Evolutionary conservation across 352 stramenopile genomes (phyloP), one percentile per base, ranked within the genome.

Genomic region (Phytophthora syringae): DNA sequence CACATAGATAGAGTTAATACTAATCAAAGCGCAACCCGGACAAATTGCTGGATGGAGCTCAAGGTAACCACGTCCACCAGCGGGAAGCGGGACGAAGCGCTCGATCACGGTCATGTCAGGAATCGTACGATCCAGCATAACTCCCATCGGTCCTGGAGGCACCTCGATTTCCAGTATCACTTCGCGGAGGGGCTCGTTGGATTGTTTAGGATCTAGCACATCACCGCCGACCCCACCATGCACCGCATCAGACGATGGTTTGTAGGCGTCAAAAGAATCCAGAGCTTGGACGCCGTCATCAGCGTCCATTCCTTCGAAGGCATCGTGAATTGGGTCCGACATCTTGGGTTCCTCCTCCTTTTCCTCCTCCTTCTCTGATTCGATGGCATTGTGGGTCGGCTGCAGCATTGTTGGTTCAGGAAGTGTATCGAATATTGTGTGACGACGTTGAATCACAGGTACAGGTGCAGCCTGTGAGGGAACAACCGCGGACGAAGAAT

Each of bases 91-190:
- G 13, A 92, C 68, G 43, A 93, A 95, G 9, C 83, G 71, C 50
- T 92, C 86, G 30, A 95, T 85, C 24, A 95, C 73, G 7, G 82
- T 89, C 86, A 93, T 93, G 45, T 93, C 68, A 0, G 71, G 51
- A 53, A 94, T 92, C 4, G 84, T 91, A 16, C 83, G 82, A 54
- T 95, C 88, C 16, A 95, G 70, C 68, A 94, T 80, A 37, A 95
- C 70, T 21, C 88, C 88, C 84, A 95, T 94, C 0, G 88, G 86
- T 54, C 88, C 88, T 21, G 86, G 72, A 7, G 86, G 86, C 0
- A 95, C 67, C 11, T 95, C 88, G 10, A 93, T 84, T 64, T 95
- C 88, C 12, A 95, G 48, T 52, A 94, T 82, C 11, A 94, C 84
- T 72, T 95, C 88, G 21, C 83, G 82, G 22, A 89, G 61, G 5